phyloP scores from a whole-genome alignment of 352 stramenopile species.

The Globisporangium paddicum region DNA sequence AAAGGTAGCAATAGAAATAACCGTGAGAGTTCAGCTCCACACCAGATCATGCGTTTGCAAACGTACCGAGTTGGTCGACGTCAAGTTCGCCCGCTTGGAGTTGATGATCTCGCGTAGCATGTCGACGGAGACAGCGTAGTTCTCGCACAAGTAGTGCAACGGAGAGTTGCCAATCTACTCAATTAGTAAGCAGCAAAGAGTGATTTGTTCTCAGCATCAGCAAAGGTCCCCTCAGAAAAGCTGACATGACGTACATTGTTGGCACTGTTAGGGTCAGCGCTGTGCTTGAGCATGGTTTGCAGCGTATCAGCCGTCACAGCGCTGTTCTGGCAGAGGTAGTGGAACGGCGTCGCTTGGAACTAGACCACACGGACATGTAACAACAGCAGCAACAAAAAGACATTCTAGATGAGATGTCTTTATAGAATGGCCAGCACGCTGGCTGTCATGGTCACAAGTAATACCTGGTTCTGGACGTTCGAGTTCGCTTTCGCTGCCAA shows the following conservation, averaged over 20 bases:
- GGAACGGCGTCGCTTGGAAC: conserved; percentile 71
- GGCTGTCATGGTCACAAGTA: background rate
- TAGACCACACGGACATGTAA: conserved; percentile 9
- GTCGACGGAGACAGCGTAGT: conserved; percentile 43
- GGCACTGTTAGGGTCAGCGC: conserved; percentile 63
- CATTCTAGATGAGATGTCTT: background rate
- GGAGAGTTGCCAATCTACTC: conserved; percentile 69
- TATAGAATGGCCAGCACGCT: background rate
- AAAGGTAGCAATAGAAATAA: background rate
- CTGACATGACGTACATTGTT: conserved; percentile 50
- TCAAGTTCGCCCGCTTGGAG: conserved; percentile 58
- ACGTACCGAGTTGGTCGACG: conserved; percentile 58
- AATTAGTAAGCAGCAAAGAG: background rate
- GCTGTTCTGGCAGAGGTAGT: conserved; percentile 73
- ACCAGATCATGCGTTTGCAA: too few species aligned
- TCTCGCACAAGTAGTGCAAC: conserved; percentile 73
- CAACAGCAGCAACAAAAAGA: background rate
- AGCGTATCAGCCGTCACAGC: conserved; percentile 39
- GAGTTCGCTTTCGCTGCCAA: conserved; percentile 37
- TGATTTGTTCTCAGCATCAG: background rate
- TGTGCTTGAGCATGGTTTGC: conserved; percentile 38
- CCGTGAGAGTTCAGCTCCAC: too few species aligned
- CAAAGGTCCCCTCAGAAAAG: background rate
- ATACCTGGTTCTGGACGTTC: conserved; percentile 69
- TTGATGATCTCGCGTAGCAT: conserved; percentile 59